A percentile compares a stretch with the other conserved stretches of the same genome.
These are phyloP conservation scores for Cladosporium sphaerospermum DNA, from an alignment of 2,329 filamentous ascomycete species.

Conservation along the genomic window DNA sequence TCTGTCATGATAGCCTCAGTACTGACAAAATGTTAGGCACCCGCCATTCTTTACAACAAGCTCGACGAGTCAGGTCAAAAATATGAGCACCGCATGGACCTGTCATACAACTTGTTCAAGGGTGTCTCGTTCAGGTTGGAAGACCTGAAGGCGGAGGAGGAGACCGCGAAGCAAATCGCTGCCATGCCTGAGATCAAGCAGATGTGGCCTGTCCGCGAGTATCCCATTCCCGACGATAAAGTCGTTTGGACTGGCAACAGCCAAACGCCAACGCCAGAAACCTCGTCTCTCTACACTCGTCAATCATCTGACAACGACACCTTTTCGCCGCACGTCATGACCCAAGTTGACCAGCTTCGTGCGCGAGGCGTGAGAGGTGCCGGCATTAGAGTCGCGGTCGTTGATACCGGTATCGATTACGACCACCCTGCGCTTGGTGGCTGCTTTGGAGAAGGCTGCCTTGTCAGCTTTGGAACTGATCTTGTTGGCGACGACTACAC, in stretches of 20 bases:
- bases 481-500: slow-evolving; percentile 49
- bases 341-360: slow-evolving; percentile 34
- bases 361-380: slow-evolving; percentile 41
- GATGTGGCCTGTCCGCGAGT: slow-evolving; percentile 21
- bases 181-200: slow-evolving; percentile 18
- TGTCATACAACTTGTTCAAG: slow-evolving; percentile 18
- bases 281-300: slow-evolving; percentile 14
- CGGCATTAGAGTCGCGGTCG: slow-evolving; percentile 39
- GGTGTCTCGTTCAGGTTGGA: slow-evolving; percentile 20
- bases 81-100: slow-evolving; percentile 17
- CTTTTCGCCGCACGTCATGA: slow-evolving; percentile 31
- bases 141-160: slow-evolving; percentile 16
- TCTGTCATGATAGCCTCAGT: background rate
- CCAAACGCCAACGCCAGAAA: slow-evolving; percentile 6
- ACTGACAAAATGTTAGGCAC: background rate
- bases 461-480: slow-evolving; percentile 53
- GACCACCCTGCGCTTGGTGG: slow-evolving; percentile 58
- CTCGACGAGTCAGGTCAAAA: slow-evolving; percentile 15
- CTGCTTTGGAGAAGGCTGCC: slow-evolving; percentile 55
- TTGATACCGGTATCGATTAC: slow-evolving; percentile 51
- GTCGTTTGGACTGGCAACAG: slow-evolving; percentile 16
- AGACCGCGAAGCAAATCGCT: slow-evolving; percentile 17
- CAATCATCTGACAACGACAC: slow-evolving; percentile 17
- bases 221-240: slow-evolving; percentile 16
- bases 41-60: slow-evolving; percentile 6